phyloP scores from a whole-genome alignment of 495 filamentous ascomycete genomes.

The Halenospora varia region DNA sequence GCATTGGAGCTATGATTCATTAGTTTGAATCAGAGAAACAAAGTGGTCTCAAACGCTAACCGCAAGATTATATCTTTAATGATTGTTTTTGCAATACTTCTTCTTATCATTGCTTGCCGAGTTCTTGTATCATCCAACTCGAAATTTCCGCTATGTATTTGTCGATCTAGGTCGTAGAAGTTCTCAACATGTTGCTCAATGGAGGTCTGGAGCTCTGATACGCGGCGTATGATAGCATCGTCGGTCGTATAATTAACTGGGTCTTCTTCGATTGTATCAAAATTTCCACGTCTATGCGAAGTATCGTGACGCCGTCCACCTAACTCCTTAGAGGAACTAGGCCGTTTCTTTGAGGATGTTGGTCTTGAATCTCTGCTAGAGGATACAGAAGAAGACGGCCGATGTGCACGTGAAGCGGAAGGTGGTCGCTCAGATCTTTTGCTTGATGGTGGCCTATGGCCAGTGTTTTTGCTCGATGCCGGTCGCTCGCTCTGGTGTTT shows the following conservation, averaged over 20 bases:
- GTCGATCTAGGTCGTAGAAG: background rate
- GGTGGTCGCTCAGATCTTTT: background rate
- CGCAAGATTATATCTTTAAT: background rate
- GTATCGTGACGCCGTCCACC: background rate
- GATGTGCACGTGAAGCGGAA: background rate
- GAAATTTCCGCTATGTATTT: background rate
- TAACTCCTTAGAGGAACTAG: background rate
- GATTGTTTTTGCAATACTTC: background rate
- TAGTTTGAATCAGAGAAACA: no score
- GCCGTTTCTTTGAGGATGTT: background rate
- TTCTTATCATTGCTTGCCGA: background rate
- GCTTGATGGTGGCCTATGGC: background rate
- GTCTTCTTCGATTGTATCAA: background rate
- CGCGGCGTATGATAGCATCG: background rate
- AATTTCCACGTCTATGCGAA: background rate
- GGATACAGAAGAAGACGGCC: background rate
- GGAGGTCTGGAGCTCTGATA: background rate
- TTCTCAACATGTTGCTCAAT: constrained; percentile 1
- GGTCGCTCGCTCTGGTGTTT: background rate
- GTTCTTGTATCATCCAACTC: background rate
- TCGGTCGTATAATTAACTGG: background rate
- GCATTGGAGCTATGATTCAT: background rate
- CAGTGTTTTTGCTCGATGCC: background rate
- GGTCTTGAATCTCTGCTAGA: background rate
- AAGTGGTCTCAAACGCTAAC: no score